Conservation (phyloP, 768 basidiomycete species). For the Peribolospora kevripleyi region DNA sequence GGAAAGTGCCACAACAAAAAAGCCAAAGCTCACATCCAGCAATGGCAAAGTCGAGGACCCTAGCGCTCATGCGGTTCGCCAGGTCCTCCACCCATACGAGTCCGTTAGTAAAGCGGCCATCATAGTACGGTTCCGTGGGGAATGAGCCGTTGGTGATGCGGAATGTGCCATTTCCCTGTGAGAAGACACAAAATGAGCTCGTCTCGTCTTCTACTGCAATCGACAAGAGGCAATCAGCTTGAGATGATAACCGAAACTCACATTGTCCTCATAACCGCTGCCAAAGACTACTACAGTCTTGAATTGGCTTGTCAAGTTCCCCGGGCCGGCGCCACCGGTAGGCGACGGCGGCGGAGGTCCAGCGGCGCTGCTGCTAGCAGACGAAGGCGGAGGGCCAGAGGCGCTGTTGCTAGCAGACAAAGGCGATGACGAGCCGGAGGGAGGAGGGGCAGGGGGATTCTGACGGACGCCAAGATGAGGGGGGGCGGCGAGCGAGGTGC, state of each 20-base stretch:
- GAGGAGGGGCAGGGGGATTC: no score
- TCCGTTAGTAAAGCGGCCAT: constrained; percentile 2
- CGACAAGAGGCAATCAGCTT: background rate
- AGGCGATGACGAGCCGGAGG: no score
- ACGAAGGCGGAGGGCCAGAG: no score
- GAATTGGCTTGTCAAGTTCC: background rate
- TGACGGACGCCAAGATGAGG: no score
- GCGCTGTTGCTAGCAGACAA: no score
- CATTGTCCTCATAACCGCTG: background rate
- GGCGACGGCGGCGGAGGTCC: no score
- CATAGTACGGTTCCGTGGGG: background rate
- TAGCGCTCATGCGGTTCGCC: background rate
- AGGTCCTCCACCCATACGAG: background rate
- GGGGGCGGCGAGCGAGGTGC: no score
- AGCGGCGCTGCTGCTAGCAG: no score
- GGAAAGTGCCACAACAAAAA: no score
- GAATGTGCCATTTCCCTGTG: background rate
- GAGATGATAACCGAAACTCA: background rate
- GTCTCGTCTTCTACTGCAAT: background rate
- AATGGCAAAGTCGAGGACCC: background rate
- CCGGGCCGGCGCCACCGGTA: no score
- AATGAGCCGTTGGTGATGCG: background rate
- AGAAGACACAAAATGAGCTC: no score
- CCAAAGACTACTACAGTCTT: constrained; percentile 1
- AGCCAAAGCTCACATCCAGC: background rate